Percentiles rank a stretch among this genome's conserved stretches.
These are phyloP conservation scores for Pichia sp. DNA, from an alignment of 1,139 yeast genomes.

Conservation along the genomic window DNA sequence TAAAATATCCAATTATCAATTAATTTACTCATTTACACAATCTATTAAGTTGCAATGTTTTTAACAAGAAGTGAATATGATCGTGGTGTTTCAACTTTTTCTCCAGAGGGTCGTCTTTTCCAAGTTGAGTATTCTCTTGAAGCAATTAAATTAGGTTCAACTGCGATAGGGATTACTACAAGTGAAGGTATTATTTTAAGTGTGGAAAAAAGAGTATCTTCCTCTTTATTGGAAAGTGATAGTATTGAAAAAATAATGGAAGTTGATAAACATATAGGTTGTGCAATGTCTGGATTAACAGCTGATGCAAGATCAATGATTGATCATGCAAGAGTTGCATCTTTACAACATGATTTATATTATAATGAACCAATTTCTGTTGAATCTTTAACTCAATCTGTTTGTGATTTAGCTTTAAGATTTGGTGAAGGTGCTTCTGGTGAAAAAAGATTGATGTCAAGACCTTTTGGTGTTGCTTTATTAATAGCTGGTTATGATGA, in stretches of 20 bases:
- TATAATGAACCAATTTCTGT: constrained; percentile 91
- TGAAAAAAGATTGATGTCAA: constrained; percentile 93
- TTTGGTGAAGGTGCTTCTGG: constrained; percentile 99
- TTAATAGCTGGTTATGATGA: constrained; percentile 91
- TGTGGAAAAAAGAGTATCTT: constrained; percentile 95
- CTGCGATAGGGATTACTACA: constrained; percentile 97
- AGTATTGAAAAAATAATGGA: constrained; percentile 96
- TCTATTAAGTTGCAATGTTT: constrained; percentile 83
- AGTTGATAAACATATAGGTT: constrained; percentile 89
- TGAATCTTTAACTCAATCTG: constrained; percentile 91
- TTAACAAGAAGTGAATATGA: constrained; percentile 98
- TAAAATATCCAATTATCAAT: too few relatives aligned
- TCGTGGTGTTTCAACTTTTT: constrained; percentile 96
- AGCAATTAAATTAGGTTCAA: constrained; percentile 93
- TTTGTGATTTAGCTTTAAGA: constrained; percentile 92
- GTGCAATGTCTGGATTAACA: constrained; percentile 98
- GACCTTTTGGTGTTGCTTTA: constrained; percentile 98
- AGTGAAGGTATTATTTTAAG: constrained; percentile 94
- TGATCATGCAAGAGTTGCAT: constrained; percentile 93
- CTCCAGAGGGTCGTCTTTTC: constrained; percentile 97
- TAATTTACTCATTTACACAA: background rate
- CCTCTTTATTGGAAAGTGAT: constrained; percentile 82
- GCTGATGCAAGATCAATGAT: constrained; percentile 99
- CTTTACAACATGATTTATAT: constrained; percentile 82
- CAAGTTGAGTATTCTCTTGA: constrained; percentile 98